phyloP scores from a whole-genome alignment of 257 asterid species.

The Lantana camara region DNA sequence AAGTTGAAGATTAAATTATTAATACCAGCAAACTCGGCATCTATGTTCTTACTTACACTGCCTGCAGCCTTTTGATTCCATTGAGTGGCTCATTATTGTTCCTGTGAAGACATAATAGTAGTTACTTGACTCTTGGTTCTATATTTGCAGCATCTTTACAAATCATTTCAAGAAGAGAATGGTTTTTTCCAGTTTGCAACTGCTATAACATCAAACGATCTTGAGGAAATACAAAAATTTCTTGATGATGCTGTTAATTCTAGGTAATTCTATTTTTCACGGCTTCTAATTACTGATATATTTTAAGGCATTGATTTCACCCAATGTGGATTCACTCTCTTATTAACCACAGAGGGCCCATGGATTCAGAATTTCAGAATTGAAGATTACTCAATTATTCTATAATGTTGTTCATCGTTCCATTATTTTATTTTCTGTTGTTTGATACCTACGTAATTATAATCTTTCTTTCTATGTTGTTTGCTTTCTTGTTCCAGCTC shows the following conservation, averaged over 20 bases:
- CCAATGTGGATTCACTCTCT: not conserved
- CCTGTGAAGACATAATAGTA: slow-evolving; percentile 22
- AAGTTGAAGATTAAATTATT: slow-evolving; percentile 8
- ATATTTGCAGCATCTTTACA: slow-evolving; percentile 76
- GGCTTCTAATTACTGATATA: no score
- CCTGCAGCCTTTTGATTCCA: slow-evolving; percentile 13
- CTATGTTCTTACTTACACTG: slow-evolving; percentile 4
- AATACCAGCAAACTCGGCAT: slow-evolving; percentile 14
- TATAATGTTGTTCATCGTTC: not conserved
- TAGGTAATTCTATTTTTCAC: slow-evolving; percentile 46
- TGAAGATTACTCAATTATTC: not conserved
- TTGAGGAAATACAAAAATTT: slow-evolving; percentile 89
- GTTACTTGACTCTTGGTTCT: slow-evolving; percentile 23
- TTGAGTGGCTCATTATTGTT: slow-evolving; percentile 16
- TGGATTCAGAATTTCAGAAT: slow-evolving; percentile 2
- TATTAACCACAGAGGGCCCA: not conserved
- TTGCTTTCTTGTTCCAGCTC: slow-evolving; percentile 50
- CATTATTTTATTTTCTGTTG: not conserved
- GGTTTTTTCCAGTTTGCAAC: slow-evolving; percentile 84
- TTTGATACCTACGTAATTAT: no score
- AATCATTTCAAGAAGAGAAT: slow-evolving; percentile 80
- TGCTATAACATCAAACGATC: slow-evolving; percentile 82
- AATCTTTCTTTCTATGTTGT: slow-evolving; percentile 9
- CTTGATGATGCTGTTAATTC: slow-evolving; percentile 86
- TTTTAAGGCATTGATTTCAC: no score